Base-by-base conservation (phyloP, 139 green algal species). In the Coelastrella sp. region DNA sequence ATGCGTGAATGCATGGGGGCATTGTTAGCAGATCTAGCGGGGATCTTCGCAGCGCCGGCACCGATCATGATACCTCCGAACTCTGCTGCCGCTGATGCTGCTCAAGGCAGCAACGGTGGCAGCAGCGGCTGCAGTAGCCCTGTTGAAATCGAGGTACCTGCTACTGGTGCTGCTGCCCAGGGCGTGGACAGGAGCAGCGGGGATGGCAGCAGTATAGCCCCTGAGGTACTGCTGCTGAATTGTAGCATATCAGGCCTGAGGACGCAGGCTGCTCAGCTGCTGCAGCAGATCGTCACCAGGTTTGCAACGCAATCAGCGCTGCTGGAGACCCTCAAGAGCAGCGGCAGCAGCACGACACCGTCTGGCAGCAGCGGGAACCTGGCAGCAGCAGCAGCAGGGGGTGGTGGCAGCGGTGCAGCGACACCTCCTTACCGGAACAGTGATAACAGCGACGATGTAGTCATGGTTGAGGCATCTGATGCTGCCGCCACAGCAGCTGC, bases 401-500 rank as follows among this genome's bases (percentile, higher is more conserved):
- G 8, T 11, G 13, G 66, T n/a, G 80, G 73, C 85, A 83, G 59
- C 19, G 11, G 77, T 4, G 71, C 78, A 59, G 85, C 78, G 76
- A 57, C 80, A 32, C n/a, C n/a, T 64, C 65, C 20, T 61, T 54
- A 19, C 54, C 14, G 11, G 66, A 66, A 60, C 65, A 89, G 68
- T 20, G 81, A 83, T 68, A 83, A 59, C 59, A 85, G 32, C 19
- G 84, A 93, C 10, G 91, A 91, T 13, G 23, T 87, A 0, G 76
- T 95, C 23, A 76, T 95, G 82, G 83, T 95, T 16, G 83, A 94
- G 10, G 65, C 77, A 3, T 8, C 84, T 4, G 86, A 54, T 22
- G 60, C 59, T 22, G 19, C 87, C 11, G 73, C 13, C 66, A n/a
- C 13, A 6, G 3, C 65, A 81, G 71, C 92, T 83, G 74, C 89